A percentile compares a stretch with the other conserved stretches of the same genome.
Evolutionary conservation across 345 rosid genomes (phyloP).

Genomic region (thale cress (Arabidopsis thaliana)): TAIR10.1 NC_003071.7:7099501-7100000

Average conservation of each 20-base stretch:
- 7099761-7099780: slow-evolving; percentile 78
- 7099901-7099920: slow-evolving; percentile 98
- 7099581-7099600: slow-evolving; percentile 92
- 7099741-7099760: slow-evolving; percentile 78
- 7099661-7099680: slow-evolving; percentile 84
- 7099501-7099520: slow-evolving; percentile 89
- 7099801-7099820: slow-evolving; percentile 95
- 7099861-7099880: slow-evolving; percentile 85
- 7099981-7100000: slow-evolving; percentile 95
- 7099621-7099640: slow-evolving; percentile 87
- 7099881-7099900: slow-evolving; percentile 77
- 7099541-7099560: slow-evolving; percentile 97
- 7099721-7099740: slow-evolving; percentile 83
- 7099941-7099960: slow-evolving; percentile 78
- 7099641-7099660: slow-evolving; percentile 92
- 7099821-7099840: slow-evolving; percentile 79
- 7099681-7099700: slow-evolving; percentile 91
- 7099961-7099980: slow-evolving; percentile 87
- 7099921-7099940: slow-evolving; percentile 87
- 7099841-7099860: slow-evolving; percentile 37
- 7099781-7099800: slow-evolving; percentile 80
- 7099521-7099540: slow-evolving; percentile 76
- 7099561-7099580: slow-evolving; percentile 99
- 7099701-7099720: slow-evolving; percentile 78
- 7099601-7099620: slow-evolving; percentile 93